Evolutionary conservation across 495 filamentous ascomycete species (phyloP).

Genomic region (Aspergillus baeticus): DNA sequence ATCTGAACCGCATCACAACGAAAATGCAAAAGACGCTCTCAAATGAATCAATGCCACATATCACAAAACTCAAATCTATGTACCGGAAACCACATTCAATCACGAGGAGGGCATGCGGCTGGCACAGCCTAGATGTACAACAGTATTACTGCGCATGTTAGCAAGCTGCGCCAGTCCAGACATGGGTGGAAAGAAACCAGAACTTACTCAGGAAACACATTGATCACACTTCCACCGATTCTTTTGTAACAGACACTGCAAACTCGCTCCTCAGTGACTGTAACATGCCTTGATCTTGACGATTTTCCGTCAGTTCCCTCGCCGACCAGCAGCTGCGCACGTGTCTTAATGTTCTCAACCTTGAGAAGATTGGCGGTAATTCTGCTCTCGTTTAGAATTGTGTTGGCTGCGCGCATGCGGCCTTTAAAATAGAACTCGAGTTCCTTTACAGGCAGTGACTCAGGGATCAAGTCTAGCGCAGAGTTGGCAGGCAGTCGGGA

Average conservation of each 20-base stretch:
- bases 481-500: conserved; percentile 84
- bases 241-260: conserved; percentile 92
- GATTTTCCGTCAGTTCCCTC: conserved; percentile 53
- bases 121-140: conserved; percentile 84
- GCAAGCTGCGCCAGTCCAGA: no score
- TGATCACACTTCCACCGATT: conserved; percentile 84
- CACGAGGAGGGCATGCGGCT: conserved; percentile 36
- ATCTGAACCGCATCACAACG: conserved; percentile 11
- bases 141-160: conserved; percentile 49
- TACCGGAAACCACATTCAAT: conserved; percentile 19
- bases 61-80: conserved; percentile 15
- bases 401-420: conserved; percentile 84
- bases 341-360: conserved; percentile 67
- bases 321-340: conserved; percentile 66
- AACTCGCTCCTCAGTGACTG: conserved; percentile 80
- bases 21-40: conserved; percentile 17
- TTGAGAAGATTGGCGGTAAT: conserved; percentile 73
- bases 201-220: conserved; percentile 66
- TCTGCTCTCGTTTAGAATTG: conserved; percentile 70
- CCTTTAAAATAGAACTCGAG: conserved; percentile 91
- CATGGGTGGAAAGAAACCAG: background rate
- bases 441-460: conserved; percentile 69
- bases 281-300: conserved; percentile 68
- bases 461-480: conserved; percentile 82
- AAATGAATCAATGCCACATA: conserved; percentile 15